These are phyloP conservation scores for Furcasterigmium furcatum DNA, from an alignment of 2,329 filamentous ascomycete species.

Conservation along the genomic window DNA sequence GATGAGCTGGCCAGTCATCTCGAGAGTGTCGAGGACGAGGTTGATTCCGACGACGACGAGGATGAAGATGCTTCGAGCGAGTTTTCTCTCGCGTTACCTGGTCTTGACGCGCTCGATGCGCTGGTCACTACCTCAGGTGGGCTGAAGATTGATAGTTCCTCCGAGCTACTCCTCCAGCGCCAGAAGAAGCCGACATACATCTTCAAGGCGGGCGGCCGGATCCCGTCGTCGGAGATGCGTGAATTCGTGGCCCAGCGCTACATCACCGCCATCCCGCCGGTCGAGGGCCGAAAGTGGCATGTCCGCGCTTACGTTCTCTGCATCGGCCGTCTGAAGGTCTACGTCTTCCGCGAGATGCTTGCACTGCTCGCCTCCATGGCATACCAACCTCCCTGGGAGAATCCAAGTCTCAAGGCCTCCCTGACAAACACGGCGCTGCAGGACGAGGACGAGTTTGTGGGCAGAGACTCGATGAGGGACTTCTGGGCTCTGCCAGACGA, in stretches of 20 bases:
- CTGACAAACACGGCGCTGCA: constrained; percentile 34
- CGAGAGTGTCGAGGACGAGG: constrained; percentile 29
- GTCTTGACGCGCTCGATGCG: constrained; percentile 22
- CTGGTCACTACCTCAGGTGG: constrained; percentile 23
- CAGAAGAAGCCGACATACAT: constrained; percentile 14
- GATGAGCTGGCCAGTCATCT: constrained; percentile 29
- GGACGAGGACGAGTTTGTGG: constrained; percentile 26
- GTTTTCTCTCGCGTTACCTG: constrained; percentile 19
- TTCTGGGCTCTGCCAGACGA: constrained; percentile 25
- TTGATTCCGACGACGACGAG: constrained; percentile 20
- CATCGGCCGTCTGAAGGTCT: constrained; percentile 31
- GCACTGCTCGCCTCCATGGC: constrained; percentile 27
- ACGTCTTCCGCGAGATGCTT: constrained; percentile 32
- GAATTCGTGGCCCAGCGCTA: constrained; percentile 34
- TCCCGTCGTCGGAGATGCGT: constrained; percentile 31
- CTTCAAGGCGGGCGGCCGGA: constrained; percentile 26
- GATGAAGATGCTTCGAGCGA: constrained; percentile 7
- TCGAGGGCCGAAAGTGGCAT: constrained; percentile 32
- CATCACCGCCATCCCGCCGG: constrained; percentile 23
- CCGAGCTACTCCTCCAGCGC: not conserved
- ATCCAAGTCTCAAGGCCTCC: constrained; percentile 26
- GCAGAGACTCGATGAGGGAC: constrained; percentile 27
- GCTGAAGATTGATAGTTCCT: constrained; percentile 9
- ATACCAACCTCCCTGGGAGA: constrained; percentile 31
- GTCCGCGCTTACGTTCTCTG: constrained; percentile 29